These are phyloP conservation scores for Clohesyomyces aquaticus DNA, from an alignment of 495 filamentous ascomycete species.

Conservation along the genomic window DNA sequence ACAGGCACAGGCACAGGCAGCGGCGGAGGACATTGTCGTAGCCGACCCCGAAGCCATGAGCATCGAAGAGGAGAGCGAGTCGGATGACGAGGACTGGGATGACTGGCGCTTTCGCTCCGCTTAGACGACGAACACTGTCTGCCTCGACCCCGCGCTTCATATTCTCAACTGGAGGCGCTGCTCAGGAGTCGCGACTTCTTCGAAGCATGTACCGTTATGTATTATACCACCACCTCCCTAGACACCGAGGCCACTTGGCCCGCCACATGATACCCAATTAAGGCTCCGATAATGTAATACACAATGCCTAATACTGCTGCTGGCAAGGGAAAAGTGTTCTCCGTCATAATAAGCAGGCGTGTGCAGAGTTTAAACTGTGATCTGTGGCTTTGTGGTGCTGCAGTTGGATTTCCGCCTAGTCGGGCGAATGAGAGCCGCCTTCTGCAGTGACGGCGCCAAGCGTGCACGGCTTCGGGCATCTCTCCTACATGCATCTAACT, in stretches of 20 bases:
- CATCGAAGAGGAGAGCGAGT: slow-evolving; percentile 57
- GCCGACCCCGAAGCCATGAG: slow-evolving; percentile 41
- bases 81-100: slow-evolving; percentile 68
- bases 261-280: not conserved
- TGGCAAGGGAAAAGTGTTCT: too few species aligned
- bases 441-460: too few species aligned
- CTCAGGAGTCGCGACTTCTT: not conserved
- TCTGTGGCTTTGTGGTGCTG: too few species aligned
- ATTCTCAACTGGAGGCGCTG: not conserved
- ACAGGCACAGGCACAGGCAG: slow-evolving; percentile 52
- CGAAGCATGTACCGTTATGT: not conserved
- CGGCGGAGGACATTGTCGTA: slow-evolving; percentile 50
- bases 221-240: slow-evolving; percentile 10
- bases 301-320: too few species aligned
- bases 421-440: too few species aligned
- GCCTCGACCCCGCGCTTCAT: not conserved
- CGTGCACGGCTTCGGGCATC: too few species aligned
- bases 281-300: not conserved
- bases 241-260: not conserved
- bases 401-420: too few species aligned
- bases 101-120: slow-evolving; percentile 62
- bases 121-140: slow-evolving; percentile 1
- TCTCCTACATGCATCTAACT: too few species aligned
- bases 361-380: too few species aligned
- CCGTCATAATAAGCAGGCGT: not conserved